phyloP scores from a whole-genome alignment of 352 stramenopile genomes.

The Pythium monospermum region DNA sequence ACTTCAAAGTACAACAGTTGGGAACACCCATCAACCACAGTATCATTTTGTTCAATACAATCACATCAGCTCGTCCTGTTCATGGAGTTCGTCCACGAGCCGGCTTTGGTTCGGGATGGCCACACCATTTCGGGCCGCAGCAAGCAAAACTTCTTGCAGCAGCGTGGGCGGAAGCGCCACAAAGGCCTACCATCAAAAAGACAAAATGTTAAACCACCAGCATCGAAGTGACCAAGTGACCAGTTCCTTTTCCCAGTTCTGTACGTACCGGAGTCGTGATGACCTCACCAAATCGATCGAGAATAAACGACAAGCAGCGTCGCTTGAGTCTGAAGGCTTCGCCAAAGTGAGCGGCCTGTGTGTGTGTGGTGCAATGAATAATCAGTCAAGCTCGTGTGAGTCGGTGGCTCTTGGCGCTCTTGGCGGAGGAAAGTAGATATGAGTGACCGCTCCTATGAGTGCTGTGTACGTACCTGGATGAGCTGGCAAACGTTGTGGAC shows the following conservation, averaged over 20 bases:
- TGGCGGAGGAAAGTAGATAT: too few species aligned
- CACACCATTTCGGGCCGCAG: conserved; percentile 60
- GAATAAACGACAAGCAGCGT: conserved; percentile 75
- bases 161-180: conserved; percentile 47
- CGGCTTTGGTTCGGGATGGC: conserved; percentile 55
- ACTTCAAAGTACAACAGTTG: too few species aligned
- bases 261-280: conserved; percentile 54
- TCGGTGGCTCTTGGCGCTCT: too few species aligned
- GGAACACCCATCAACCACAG: neutral
- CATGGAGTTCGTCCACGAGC: neutral
- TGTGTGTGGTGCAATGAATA: neutral
- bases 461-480: conserved; percentile 56
- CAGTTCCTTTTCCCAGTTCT: too few species aligned
- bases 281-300: conserved; percentile 76
- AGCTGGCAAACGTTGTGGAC: conserved; percentile 75
- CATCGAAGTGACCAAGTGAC: conserved; percentile 1
- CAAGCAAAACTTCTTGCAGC: conserved; percentile 68
- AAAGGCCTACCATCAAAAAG: conserved; percentile 60
- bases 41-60: conserved; percentile 1
- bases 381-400: neutral
- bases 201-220: neutral
- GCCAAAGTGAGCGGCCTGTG: conserved; percentile 61
- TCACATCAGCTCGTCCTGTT: neutral
- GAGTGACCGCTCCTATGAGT: too few species aligned
- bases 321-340: conserved; percentile 71